Conservation (phyloP, 1,284 basidiomycete genomes). For the Wallemia ichthyophaga region DNA sequence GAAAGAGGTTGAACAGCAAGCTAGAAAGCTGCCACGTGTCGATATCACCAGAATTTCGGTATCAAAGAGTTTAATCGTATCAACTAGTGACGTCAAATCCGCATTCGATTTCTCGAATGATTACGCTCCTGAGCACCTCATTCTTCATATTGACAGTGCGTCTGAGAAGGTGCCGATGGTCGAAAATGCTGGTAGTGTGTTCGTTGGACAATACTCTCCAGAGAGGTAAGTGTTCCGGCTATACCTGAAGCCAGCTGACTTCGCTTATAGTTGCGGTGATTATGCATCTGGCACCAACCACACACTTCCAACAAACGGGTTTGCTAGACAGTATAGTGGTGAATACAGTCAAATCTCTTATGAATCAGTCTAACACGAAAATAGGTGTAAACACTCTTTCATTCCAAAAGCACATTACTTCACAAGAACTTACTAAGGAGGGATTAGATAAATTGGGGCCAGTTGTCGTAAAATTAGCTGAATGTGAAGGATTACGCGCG, state of each 20-base stretch:
- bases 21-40: constrained; percentile 54
- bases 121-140: constrained; percentile 90
- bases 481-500: constrained; percentile 78
- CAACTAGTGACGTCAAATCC: constrained; percentile 26
- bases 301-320: constrained; percentile 24
- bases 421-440: constrained; percentile 55
- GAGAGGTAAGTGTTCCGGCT: constrained; percentile 34
- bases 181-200: constrained; percentile 81
- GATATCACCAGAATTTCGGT: constrained; percentile 76
- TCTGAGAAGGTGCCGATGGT: constrained; percentile 32
- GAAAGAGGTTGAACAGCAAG: constrained; percentile 59
- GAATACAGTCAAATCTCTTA: background rate
- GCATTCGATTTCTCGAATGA: constrained; percentile 77
- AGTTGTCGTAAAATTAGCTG: constrained; percentile 62
- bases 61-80: constrained; percentile 56
- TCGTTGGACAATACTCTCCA: constrained; percentile 75
- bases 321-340: background rate
- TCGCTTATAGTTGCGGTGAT: constrained; percentile 28
- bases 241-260: too few species aligned
- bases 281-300: constrained; percentile 98
- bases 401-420: constrained; percentile 98
- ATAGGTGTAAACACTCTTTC: constrained; percentile 89
- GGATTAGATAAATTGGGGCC: constrained; percentile 61
- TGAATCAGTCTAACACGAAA: constrained; percentile 72
- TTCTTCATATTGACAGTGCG: constrained; percentile 53